A percentile compares a stretch with the other conserved stretches of the same genome.
phyloP scores from a whole-genome alignment of 306 rosid genomes.

The Cucurbita moschata region DNA sequence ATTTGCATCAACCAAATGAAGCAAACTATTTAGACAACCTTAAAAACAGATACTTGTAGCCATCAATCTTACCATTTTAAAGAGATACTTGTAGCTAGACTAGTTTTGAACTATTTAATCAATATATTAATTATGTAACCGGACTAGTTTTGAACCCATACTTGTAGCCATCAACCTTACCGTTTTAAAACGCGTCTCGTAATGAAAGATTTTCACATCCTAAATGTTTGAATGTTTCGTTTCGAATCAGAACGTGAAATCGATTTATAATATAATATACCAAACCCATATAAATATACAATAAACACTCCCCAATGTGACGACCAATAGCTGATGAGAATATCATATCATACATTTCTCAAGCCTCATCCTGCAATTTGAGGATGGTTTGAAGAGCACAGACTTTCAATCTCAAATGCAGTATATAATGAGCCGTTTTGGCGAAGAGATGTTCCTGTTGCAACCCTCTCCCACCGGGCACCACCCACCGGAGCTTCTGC shows the following conservation, averaged over 20 bases:
- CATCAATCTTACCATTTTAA: too few species aligned
- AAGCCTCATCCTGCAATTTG: not conserved
- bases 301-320: not conserved
- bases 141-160: too few species aligned
- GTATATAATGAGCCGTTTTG: not conserved
- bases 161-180: too few species aligned
- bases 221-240: too few species aligned
- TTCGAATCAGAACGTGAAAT: too few species aligned
- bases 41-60: too few species aligned
- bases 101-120: too few species aligned
- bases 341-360: not conserved
- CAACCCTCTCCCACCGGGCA: not conserved
- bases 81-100: too few species aligned
- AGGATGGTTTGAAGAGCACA: slow-evolving; percentile 1
- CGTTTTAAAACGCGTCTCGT: too few species aligned
- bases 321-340: not conserved
- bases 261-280: too few species aligned
- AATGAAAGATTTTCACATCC: too few species aligned
- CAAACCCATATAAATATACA: not conserved
- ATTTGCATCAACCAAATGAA: not conserved
- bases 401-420: slow-evolving; percentile 3
- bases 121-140: too few species aligned
- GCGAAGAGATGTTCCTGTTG: not conserved
- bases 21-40: not conserved
- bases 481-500: slow-evolving; percentile 4